Base-by-base conservation (phyloP, 768 basidiomycete species). In the Cubamyces sp. region DNA sequence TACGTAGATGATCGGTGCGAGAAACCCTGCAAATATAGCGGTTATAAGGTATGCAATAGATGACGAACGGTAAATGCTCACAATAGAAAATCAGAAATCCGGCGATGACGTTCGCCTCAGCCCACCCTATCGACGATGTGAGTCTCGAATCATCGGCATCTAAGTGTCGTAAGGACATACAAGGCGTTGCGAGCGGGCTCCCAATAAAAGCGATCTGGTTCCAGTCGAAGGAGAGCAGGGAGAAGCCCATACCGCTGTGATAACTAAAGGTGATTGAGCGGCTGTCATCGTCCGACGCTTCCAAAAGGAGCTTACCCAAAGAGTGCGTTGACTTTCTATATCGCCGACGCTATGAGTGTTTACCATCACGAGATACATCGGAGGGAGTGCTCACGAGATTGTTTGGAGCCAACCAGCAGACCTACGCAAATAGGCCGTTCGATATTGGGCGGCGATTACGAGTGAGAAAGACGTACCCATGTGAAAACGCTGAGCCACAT, bases 191-290 rank as follows among this genome's bases (percentile, higher is more conserved):
- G 68, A 69, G 82, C 82, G 87, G 87, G 62, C 84, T 84, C 14
- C 86, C 87, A 58, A 84, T 84, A 58, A 83, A 90, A 4, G 87
- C 85, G 55, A 91, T 89, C 70, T 88, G 84, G 52, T 87, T 78
- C 90, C 90, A 92, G 65, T 91, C 90, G 68, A 91, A 90, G 16
- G 88, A 88, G 66, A 90, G 71, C 51, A 88, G 71, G 67, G 86
- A 85, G 84, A 89, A 89, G 3, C 69, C 69, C 64, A 71, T 68
- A 37, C 78, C 64, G 63, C 67, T 67, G 67, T 66, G 58, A 46
- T 59, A 60, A 3, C 62, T 59, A 25, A n/a, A 41, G 79, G n/a
- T 81, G 43, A 18, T 28, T 28, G 45, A 66, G 46, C n/a, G 26
- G 45, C 1, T 11, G 16, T 14, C 3, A 15, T n/a, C 40, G n/a